These are phyloP conservation scores for Dioscorea zingiberensis DNA, from an alignment of 106 monocot genomes.

Conservation along the genomic window DNA sequence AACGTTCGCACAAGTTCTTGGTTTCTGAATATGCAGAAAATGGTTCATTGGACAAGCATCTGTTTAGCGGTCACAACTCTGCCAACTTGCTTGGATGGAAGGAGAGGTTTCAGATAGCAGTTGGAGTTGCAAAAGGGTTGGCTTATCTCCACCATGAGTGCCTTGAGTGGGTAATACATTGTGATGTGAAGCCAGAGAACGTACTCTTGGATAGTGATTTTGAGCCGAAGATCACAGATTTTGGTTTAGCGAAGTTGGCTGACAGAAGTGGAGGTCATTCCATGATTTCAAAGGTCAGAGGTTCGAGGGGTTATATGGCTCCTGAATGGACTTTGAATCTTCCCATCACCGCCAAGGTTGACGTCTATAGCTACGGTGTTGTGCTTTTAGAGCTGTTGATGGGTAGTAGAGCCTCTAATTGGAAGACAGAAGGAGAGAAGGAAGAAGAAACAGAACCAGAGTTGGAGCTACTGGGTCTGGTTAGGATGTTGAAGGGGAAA, in stretches of 20 bases:
- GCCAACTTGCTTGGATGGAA: constrained; percentile 28
- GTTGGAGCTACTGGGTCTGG: not conserved
- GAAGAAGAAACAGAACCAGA: not conserved
- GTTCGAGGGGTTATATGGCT: constrained; percentile 18
- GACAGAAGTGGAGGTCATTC: not conserved
- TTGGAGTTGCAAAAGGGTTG: constrained; percentile 20
- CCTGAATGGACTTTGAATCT: constrained; percentile 12
- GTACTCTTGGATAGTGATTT: constrained; percentile 13
- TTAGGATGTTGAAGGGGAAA: not conserved
- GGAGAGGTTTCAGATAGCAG: constrained; percentile 8
- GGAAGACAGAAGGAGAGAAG: not conserved
- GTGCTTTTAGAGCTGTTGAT: constrained; percentile 7
- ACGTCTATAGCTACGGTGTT: constrained; percentile 17
- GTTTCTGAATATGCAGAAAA: constrained; percentile 58
- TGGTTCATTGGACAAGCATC: constrained; percentile 44
- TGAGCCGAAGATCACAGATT: constrained; percentile 16
- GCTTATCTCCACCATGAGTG: constrained; percentile 31
- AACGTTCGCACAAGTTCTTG: constrained; percentile 34
- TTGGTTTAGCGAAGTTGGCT: constrained; percentile 15
- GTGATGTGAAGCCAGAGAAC: constrained; percentile 16
- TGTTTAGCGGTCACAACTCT: constrained; percentile 11
- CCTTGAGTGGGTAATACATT: constrained; percentile 29
- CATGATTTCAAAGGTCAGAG: not conserved
- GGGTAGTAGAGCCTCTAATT: constrained; percentile 7
- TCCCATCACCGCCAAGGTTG: constrained; percentile 17